Percentiles rank a stretch among this genome's conserved stretches.
These are phyloP conservation scores for Papilionanthe hybrid DNA, from an alignment of 116 monocot genomes.

Conservation along the genomic window DNA sequence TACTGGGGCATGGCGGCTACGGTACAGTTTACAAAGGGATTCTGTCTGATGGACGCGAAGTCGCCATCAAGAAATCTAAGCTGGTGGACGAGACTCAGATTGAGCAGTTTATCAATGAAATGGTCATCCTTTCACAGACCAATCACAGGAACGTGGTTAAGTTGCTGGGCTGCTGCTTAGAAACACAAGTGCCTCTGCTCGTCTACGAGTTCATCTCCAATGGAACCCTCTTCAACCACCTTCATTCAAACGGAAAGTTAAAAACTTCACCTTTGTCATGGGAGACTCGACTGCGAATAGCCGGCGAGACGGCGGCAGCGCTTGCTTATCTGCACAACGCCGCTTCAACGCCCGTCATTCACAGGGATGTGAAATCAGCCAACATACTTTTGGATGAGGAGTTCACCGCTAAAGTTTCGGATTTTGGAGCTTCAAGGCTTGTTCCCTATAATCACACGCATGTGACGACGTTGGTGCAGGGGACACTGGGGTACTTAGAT, in stretches of 20 bases:
- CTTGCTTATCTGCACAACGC: constrained; percentile 22
- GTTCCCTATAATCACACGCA: constrained; percentile 6
- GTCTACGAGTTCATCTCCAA: constrained; percentile 44
- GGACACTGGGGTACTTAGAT: constrained; percentile 33
- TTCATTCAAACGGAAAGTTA: constrained; percentile 7
- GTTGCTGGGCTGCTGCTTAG: constrained; percentile 38
- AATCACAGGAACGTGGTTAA: constrained; percentile 38
- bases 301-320: constrained; percentile 11
- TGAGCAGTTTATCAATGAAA: constrained; percentile 43
- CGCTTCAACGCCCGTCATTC: neutral
- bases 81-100: constrained; percentile 9
- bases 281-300: constrained; percentile 21
- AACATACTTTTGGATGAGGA: constrained; percentile 25
- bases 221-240: constrained; percentile 14
- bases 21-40: constrained; percentile 47
- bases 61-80: constrained; percentile 40
- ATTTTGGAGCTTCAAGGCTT: constrained; percentile 27
- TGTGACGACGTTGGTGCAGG: constrained; percentile 14
- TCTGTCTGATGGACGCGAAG: constrained; percentile 7
- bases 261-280: neutral
- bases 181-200: constrained; percentile 29
- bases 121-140: constrained; percentile 30
- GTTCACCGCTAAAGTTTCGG: constrained; percentile 25
- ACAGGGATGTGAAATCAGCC: constrained; percentile 24
- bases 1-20: constrained; percentile 27